Percentiles rank a stretch among this genome's conserved stretches.
Evolutionary conservation across 2,329 filamentous ascomycete species (phyloP).

Genomic region (Venturia pyrina): DNA sequence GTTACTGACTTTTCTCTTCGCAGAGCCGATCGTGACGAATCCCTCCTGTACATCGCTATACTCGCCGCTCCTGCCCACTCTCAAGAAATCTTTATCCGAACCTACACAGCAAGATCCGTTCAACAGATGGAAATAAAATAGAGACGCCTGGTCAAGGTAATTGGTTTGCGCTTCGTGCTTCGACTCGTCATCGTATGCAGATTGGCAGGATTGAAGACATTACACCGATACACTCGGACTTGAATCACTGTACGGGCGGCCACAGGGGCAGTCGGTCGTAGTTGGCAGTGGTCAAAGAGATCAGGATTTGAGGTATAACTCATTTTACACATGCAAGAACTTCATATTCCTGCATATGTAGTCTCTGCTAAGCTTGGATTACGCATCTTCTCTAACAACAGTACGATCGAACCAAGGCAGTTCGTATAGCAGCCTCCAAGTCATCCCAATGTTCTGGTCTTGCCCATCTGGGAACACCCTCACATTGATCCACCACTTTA

Average conservation of each 20-base stretch:
- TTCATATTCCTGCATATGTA: neutral
- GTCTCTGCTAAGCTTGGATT: neutral
- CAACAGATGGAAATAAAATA: slow-evolving; percentile 98
- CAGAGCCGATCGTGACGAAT: slow-evolving; percentile 99
- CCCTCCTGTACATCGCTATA: slow-evolving; percentile 99
- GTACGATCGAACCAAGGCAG: neutral
- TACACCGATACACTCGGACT: slow-evolving; percentile 93
- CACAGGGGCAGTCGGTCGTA: slow-evolving; percentile 99
- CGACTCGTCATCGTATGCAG: slow-evolving; percentile 98
- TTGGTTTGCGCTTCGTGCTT: slow-evolving; percentile 95
- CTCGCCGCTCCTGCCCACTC: slow-evolving; percentile 59
- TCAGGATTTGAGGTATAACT: neutral
- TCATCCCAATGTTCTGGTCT: neutral
- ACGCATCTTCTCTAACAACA: neutral
- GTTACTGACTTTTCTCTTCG: neutral
- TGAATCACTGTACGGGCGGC: slow-evolving; percentile 77
- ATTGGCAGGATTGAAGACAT: slow-evolving; percentile 99
- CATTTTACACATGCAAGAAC: neutral
- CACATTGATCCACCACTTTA: neutral
- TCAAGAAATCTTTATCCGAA: too few species aligned
- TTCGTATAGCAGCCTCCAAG: neutral
- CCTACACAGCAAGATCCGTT: slow-evolving; percentile 78
- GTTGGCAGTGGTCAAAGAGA: neutral
- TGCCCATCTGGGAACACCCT: neutral
- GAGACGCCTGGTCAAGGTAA: slow-evolving; percentile 98